phyloP scores from a whole-genome alignment of 495 filamentous ascomycete species.

The Annulohypoxylon maeteangense region DNA sequence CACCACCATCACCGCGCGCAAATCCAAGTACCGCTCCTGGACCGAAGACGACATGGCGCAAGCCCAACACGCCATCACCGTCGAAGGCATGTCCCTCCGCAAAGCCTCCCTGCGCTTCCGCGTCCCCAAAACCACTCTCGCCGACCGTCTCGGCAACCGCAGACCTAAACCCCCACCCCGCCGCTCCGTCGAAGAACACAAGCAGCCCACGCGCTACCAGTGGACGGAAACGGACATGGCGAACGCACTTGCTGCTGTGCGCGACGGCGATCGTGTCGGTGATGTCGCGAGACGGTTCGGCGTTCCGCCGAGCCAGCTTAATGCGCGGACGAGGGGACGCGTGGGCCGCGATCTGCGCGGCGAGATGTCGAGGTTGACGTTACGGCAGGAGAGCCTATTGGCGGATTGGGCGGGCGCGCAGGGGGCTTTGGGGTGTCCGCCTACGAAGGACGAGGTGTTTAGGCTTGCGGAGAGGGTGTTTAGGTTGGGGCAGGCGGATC shows the following conservation, averaged over 20 bases:
- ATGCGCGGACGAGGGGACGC: conserved; percentile 9
- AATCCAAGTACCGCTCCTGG: conserved; percentile 26
- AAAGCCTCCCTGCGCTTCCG: conserved; percentile 13
- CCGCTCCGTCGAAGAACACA: conserved; percentile 11
- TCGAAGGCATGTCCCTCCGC: conserved; percentile 16
- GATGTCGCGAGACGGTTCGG: conserved; percentile 20
- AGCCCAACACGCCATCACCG: conserved; percentile 24
- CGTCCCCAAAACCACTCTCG: conserved; percentile 27
- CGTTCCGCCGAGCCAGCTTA: conserved; percentile 23
- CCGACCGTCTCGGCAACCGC: conserved; percentile 9
- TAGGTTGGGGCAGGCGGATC: conserved; percentile 17
- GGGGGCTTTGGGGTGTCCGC: conserved; percentile 25
- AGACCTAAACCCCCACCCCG: conserved; percentile 20
- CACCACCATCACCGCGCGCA: not conserved
- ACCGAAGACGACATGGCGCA: conserved; percentile 28
- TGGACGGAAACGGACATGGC: conserved; percentile 21
- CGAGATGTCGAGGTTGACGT: conserved; percentile 27
- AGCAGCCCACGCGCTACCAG: conserved; percentile 20
- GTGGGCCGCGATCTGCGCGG: conserved; percentile 14
- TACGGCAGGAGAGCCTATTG: conserved; percentile 30
- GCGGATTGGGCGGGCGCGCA: conserved; percentile 38
- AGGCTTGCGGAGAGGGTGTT: conserved; percentile 24
- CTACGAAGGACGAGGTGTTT: conserved; percentile 32
- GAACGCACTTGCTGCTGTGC: conserved; percentile 16
- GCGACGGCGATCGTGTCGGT: conserved; percentile 5